phyloP scores from a whole-genome alignment of 179 eudicot species.

The Silene noctiflora region DNA sequence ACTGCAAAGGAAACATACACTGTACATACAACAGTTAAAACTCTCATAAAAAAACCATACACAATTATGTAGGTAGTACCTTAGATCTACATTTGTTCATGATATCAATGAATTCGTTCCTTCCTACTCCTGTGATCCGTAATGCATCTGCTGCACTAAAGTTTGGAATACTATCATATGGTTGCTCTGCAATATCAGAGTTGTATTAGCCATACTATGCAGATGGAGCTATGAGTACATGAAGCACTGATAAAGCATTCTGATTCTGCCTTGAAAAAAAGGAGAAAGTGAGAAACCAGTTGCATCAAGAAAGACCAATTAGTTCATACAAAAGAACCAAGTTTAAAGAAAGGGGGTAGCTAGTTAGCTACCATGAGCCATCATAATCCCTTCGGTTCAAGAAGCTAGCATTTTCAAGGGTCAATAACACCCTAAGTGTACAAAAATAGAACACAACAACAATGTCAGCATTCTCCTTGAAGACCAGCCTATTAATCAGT shows the following conservation, averaged over 20 bases:
- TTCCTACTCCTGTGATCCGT: conserved; percentile 88
- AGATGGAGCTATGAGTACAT: conserved; percentile 8
- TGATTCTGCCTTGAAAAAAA: conserved; percentile 10
- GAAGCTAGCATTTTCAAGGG: background rate
- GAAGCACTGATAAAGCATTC: conserved; percentile 9
- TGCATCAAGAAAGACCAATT: conserved; percentile 5
- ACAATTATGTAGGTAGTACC: conserved; percentile 41
- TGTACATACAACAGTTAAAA: background rate
- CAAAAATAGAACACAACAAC: background rate
- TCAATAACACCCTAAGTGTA: background rate
- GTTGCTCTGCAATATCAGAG: conserved; percentile 69
- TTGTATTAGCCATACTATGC: conserved; percentile 14
- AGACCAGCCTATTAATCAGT: conserved; percentile 8
- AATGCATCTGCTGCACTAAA: conserved; percentile 99
- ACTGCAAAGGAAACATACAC: conserved; percentile 3
- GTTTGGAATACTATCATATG: conserved; percentile 96
- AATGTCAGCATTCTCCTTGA: background rate
- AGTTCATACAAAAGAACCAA: background rate
- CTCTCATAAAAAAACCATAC: conserved; percentile 8
- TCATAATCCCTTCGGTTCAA: background rate
- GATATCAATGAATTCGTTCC: conserved; percentile 98
- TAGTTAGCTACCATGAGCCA: background rate
- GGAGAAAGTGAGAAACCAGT: background rate
- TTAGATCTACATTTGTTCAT: conserved; percentile 99
- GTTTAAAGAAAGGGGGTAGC: background rate